Base-by-base conservation (phyloP, 2,329 filamentous ascomycete genomes). In the Diaporthe aspalathi region DNA sequence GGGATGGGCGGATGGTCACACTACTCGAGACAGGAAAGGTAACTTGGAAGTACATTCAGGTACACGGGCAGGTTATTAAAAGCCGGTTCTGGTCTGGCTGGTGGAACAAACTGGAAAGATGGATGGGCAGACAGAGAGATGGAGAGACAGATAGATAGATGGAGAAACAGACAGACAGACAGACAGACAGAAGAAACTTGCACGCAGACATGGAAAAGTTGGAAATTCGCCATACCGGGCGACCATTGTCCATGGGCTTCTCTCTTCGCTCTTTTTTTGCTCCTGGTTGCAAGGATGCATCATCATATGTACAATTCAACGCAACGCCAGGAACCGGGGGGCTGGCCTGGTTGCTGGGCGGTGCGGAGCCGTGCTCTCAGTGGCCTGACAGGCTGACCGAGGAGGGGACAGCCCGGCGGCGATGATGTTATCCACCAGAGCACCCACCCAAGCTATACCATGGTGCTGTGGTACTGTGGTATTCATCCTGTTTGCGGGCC, bases 401-500 rank as follows among this genome's bases (percentile, higher is more conserved):
- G 35, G 35, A 38, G 35, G 57, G 63, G 43, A 56, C 32, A 70
- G 66, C 65, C 71, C 53, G n/a, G 60, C 52, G 1, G 65, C 69
- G 56, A 71, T 73, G 71, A 73, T 73, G 71, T 54, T 67, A 73
- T 71, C 54, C 40, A 32, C 53, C 43, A n/a, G n/a, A n/a, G n/a
- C n/a, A n/a, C n/a, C n/a, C n/a, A n/a, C n/a, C n/a, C n/a, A n/a
- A n/a, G n/a, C n/a, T n/a, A n/a, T n/a, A n/a, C n/a, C n/a, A n/a
- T n/a, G n/a, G n/a, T n/a, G n/a, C n/a, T n/a, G n/a, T n/a, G n/a
- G n/a, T n/a, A n/a, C n/a, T n/a, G n/a, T n/a, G 62, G 57, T 57
- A 66, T 45, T 71, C 70, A 69, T 73, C 65, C 72, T 73, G 72
- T 71, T 71, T 73, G 69, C 60, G 66, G 65, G 29, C 50, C 50